These are phyloP conservation scores for Prunus salicina DNA, from an alignment of 306 rosid genomes.

Conservation along the genomic window DNA sequence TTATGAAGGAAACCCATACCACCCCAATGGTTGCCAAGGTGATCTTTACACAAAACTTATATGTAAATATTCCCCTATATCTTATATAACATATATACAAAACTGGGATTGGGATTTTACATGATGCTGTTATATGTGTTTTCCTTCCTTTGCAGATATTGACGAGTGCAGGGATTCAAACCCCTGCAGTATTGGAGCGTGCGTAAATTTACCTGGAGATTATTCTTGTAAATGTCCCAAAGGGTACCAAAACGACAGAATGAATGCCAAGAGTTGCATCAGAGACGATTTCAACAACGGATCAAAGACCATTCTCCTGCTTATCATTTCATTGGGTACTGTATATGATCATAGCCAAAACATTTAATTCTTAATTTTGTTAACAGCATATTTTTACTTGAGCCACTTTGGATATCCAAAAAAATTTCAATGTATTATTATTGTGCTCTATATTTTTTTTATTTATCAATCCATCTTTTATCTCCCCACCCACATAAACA, in stretches of 20 bases:
- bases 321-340: neutral
- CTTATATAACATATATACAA: neutral
- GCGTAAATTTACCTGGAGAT: neutral
- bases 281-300: neutral
- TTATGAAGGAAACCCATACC: conserved; percentile 8
- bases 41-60: no score
- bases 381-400: no score
- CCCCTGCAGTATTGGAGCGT: neutral
- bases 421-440: no score
- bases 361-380: no score
- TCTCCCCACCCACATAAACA: no score
- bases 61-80: no score
- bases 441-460: no score
- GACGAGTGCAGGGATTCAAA: neutral
- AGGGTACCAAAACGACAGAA: neutral
- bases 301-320: neutral
- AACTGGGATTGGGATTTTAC: neutral
- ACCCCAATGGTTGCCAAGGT: neutral
- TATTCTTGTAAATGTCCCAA: neutral
- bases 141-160: neutral
- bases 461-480: no score
- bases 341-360: no score
- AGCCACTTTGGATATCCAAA: no score
- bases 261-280: neutral
- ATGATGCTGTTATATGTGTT: neutral